Percentiles rank a stretch among this genome's conserved stretches.
Evolutionary conservation across 164 flowering plant genomes (phyloP).

Genomic region (Hamamelis virginiana): DNA sequence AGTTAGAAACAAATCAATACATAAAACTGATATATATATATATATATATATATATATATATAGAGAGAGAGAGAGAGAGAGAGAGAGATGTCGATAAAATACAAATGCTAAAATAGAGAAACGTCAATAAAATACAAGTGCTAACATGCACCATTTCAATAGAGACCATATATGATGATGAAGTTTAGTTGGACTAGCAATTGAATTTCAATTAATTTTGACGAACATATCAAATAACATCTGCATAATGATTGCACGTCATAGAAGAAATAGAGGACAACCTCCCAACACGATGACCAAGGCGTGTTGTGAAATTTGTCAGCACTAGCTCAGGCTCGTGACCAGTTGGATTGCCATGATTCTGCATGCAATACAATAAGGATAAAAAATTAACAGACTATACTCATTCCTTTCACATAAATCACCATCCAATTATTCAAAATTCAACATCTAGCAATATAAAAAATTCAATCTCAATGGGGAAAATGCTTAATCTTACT

Average conservation of each 20-base stretch:
- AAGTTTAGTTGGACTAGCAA: background rate
- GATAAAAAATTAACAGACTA: background rate
- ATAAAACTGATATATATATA: background rate
- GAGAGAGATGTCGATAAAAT: background rate
- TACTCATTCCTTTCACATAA: no score
- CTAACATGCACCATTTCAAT: background rate
- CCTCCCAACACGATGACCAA: conserved; percentile 95
- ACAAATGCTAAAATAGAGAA: background rate
- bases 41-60: no score
- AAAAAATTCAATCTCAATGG: no score
- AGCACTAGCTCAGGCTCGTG: conserved; percentile 83
- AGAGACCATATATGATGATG: background rate
- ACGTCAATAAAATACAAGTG: background rate
- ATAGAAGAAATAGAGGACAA: conserved; percentile 18
- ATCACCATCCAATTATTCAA: background rate
- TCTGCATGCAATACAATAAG: conserved; percentile 39
- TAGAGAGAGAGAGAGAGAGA: background rate
- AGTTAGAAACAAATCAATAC: no score
- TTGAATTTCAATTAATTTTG: background rate
- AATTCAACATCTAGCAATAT: background rate
- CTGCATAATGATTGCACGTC: background rate
- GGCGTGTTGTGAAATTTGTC: conserved; percentile 80
- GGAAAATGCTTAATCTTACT: background rate
- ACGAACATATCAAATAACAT: background rate
- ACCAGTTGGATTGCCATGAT: conserved; percentile 93